Evolutionary conservation across 495 filamentous ascomycete genomes (phyloP), one percentile per base, ranked within the genome.

Genomic region (Xylaria sp.): DNA sequence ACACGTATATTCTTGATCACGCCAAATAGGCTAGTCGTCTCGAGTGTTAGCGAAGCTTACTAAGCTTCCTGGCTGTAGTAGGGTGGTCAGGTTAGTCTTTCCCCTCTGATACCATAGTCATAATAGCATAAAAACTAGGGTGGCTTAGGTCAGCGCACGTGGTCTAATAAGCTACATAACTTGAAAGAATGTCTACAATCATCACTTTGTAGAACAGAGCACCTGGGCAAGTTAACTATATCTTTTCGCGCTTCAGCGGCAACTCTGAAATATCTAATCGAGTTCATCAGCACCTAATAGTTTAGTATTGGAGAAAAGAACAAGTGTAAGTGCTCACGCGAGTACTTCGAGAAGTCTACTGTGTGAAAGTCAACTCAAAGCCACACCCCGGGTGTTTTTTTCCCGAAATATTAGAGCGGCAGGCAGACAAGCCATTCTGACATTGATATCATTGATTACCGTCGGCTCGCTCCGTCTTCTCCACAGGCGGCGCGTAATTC

Each of bases 111-210:
- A 24, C 4, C 17, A 40, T n/a, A 29, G n/a, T 1, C 37, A 24
- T 37, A 24, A 61, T 61, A 24, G 24, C 12, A 43, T 17, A 17
- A 61, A 29, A 61, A 43, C 2, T 61, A 43, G 19, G 5, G 21
- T 43, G 11, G 59, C 37, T 41, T 61, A 43, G 35, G 59, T 61
- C 59, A 61, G 59, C 59, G 21, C 59, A 43, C 37, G 37, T 41
- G 59, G 59, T 61, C n/a, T 8, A 61, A 40, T 40, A 21, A 40
- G n/a, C 58, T 61, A 40, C 21, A 41, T 43, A 9, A 8, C 24
- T 26, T 24, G n/a, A 14, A 61, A 4, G 4, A 12, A 5, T 5
- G 29, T 24, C 31, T 24, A 61, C 19, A 7, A 21, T n/a, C 35
- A 24, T 33, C 57, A 6, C 14, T 59, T 40, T 40, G 31, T 19